phyloP scores from a whole-genome alignment of 441 rosid genomes.

The Populus trichocarpa region DNA sequence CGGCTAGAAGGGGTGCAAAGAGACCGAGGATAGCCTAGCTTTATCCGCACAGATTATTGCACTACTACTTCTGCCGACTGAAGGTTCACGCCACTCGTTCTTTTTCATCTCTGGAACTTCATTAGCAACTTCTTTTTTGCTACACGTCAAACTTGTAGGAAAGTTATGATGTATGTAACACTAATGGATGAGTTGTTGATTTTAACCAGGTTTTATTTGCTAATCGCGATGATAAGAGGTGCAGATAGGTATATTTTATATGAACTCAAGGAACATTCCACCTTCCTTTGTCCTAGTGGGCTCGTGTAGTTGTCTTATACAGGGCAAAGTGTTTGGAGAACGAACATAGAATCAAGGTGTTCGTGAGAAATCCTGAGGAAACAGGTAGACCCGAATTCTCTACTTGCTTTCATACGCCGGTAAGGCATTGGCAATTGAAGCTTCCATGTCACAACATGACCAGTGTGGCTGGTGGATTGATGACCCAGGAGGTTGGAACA shows the following conservation, averaged over 20 bases:
- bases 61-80: background rate
- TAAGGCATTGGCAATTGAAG: background rate
- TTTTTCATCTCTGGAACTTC: background rate
- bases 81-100: background rate
- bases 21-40: background rate
- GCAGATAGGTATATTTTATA: background rate
- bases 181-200: background rate
- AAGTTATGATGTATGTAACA: background rate
- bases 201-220: background rate
- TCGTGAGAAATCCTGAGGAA: background rate
- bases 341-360: background rate
- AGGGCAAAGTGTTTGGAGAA: background rate
- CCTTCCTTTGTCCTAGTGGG: background rate
- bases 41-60: background rate
- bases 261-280: background rate
- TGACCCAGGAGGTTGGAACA: background rate
- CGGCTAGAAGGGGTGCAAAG: background rate
- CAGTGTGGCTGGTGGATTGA: slow-evolving; percentile 1
- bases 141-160: background rate
- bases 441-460: background rate
- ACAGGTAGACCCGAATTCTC: background rate
- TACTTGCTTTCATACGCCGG: background rate
- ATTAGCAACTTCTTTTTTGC: background rate
- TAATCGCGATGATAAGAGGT: background rate
- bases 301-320: background rate